phyloP scores from a whole-genome alignment of 2,329 filamentous ascomycete species.

The Aspergillus piperis region DNA sequence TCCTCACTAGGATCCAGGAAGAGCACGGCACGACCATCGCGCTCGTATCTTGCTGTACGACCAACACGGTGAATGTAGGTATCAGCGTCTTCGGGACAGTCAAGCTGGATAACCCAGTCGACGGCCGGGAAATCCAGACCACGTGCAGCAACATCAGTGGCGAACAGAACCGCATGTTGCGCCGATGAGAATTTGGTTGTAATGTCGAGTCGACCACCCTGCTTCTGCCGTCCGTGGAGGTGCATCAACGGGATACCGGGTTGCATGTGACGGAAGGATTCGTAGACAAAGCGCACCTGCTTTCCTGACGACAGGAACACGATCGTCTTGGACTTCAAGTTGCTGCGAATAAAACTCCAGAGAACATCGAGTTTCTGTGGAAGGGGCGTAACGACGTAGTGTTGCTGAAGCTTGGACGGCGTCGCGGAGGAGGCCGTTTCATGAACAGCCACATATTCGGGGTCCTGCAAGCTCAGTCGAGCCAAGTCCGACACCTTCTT shows the following conservation, averaged over 20 bases:
- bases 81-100: slow-evolving; percentile 93
- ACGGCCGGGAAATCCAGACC: slow-evolving; percentile 95
- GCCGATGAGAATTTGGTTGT: slow-evolving; percentile 78
- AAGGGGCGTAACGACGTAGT: slow-evolving; percentile 83
- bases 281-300: slow-evolving; percentile 94
- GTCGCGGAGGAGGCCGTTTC: slow-evolving; percentile 78
- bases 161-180: slow-evolving; percentile 85
- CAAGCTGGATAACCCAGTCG: slow-evolving; percentile 98
- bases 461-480: slow-evolving; percentile 80
- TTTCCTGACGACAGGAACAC: slow-evolving; percentile 96
- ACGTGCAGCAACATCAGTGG: slow-evolving; percentile 91
- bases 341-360: slow-evolving; percentile 88
- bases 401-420: slow-evolving; percentile 80
- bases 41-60: slow-evolving; percentile 89
- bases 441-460: slow-evolving; percentile 94
- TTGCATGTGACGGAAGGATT: slow-evolving; percentile 87
- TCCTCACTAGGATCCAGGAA: slow-evolving; percentile 94
- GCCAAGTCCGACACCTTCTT: slow-evolving; percentile 91
- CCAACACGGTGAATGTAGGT: slow-evolving; percentile 98
- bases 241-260: slow-evolving; percentile 92
- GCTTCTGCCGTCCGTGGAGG: slow-evolving; percentile 91
- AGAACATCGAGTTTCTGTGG: slow-evolving; percentile 88
- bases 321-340: slow-evolving; percentile 90
- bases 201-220: slow-evolving; percentile 82
- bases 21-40: slow-evolving; percentile 80